phyloP scores from a whole-genome alignment of 352 stramenopile genomes.

The Globisporangium yorkense region DNA sequence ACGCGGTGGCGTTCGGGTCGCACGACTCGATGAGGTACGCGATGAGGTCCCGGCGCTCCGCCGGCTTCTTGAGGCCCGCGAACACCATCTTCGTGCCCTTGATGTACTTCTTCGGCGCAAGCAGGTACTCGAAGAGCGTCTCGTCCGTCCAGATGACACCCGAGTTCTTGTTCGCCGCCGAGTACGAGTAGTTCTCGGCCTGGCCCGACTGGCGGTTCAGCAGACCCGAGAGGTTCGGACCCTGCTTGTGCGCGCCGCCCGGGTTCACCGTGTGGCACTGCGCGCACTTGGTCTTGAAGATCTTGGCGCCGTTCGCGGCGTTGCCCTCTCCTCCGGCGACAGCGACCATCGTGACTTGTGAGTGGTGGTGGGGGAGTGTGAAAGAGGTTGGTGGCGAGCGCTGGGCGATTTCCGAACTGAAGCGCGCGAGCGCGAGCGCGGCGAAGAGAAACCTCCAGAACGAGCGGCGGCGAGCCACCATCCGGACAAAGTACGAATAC shows the following conservation, averaged over 20 bases:
- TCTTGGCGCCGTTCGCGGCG: constrained; percentile 89
- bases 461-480: background rate
- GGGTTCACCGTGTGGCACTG: constrained; percentile 91
- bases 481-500: background rate
- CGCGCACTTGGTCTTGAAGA: constrained; percentile 97
- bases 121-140: constrained; percentile 98
- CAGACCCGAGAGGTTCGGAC: constrained; percentile 97
- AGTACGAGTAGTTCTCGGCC: constrained; percentile 98
- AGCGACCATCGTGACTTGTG: constrained; percentile 11
- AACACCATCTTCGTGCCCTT: constrained; percentile 99
- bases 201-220: constrained; percentile 96
- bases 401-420: constrained; percentile 49
- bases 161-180: constrained; percentile 98
- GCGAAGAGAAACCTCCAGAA: background rate
- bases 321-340: constrained; percentile 47
- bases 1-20: constrained; percentile 39
- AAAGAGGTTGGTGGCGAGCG: constrained; percentile 10
- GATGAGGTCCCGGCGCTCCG: constrained; percentile 97
- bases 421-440: background rate
- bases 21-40: constrained; percentile 94
- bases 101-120: constrained; percentile 99
- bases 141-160: constrained; percentile 95
- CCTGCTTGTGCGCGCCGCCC: constrained; percentile 97
- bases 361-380: background rate
- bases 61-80: constrained; percentile 97